Conservation (phyloP, 768 basidiomycete species). For the Xerocomus spinulosus region DNA sequence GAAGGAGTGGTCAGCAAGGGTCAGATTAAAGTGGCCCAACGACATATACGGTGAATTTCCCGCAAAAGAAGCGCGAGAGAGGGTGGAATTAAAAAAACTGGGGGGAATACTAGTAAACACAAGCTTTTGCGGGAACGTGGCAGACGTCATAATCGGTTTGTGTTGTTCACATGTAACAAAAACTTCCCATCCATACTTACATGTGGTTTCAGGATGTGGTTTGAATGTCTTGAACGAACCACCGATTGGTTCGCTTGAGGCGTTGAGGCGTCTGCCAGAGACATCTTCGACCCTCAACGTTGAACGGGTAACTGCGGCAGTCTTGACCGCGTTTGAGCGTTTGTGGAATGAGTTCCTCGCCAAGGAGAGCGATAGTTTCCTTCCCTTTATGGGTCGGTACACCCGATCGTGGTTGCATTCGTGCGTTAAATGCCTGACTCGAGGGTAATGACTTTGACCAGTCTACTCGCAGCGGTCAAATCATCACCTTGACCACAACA, state of each 20-base stretch:
- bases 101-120: slow-evolving; percentile 93
- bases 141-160: slow-evolving; percentile 80
- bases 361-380: slow-evolving; percentile 57
- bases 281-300: slow-evolving; percentile 43
- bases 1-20: slow-evolving; percentile 42
- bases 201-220: slow-evolving; percentile 66
- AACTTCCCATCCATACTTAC: slow-evolving; percentile 1
- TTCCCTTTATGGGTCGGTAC: slow-evolving; percentile 77
- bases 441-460: slow-evolving; percentile 3
- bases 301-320: slow-evolving; percentile 69
- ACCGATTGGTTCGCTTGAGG: slow-evolving; percentile 75
- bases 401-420: slow-evolving; percentile 85
- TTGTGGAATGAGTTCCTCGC: slow-evolving; percentile 73
- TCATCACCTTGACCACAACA: slow-evolving; percentile 76
- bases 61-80: slow-evolving; percentile 25
- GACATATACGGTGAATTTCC: slow-evolving; percentile 78
- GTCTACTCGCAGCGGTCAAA: slow-evolving; percentile 58
- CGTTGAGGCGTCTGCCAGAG: slow-evolving; percentile 16
- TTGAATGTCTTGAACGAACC: slow-evolving; percentile 79
- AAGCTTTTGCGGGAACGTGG: slow-evolving; percentile 65
- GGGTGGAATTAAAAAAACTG: slow-evolving; percentile 62
- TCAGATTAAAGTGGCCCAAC: slow-evolving; percentile 95
- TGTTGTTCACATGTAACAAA: background rate
- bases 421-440: slow-evolving; percentile 45
- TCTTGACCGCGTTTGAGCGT: slow-evolving; percentile 70